Percentiles rank a stretch among this genome's conserved stretches.
phyloP scores from a whole-genome alignment of 2,329 filamentous ascomycete species.

The Fusarium verrucosum region DNA sequence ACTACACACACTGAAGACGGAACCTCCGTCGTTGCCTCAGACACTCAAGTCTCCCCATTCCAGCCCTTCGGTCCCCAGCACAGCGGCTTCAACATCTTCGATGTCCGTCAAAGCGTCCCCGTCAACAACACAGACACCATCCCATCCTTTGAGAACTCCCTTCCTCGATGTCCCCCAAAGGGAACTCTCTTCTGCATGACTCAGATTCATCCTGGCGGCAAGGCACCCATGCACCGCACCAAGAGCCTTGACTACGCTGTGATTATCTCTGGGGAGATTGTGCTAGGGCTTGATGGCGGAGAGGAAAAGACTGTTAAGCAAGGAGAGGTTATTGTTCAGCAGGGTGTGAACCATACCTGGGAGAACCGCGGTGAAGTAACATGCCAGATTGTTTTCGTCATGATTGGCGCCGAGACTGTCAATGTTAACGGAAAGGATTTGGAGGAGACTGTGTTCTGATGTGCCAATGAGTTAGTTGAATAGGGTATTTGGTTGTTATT shows the following conservation, averaged over 20 bases:
- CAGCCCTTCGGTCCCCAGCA: slow-evolving; percentile 15
- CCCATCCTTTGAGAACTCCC: slow-evolving; percentile 26
- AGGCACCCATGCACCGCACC: slow-evolving; percentile 55
- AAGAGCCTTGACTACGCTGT: slow-evolving; percentile 53
- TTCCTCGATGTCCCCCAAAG: slow-evolving; percentile 49
- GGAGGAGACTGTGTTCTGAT: slow-evolving; percentile 46
- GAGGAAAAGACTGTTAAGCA: slow-evolving; percentile 50
- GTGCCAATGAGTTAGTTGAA: neutral
- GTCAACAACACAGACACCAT: slow-evolving; percentile 28
- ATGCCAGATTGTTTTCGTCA: slow-evolving; percentile 53
- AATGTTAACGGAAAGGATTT: slow-evolving; percentile 49
- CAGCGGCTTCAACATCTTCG: slow-evolving; percentile 20
- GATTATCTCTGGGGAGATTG: slow-evolving; percentile 53
- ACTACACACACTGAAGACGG: slow-evolving; percentile 7
- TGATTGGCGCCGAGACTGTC: slow-evolving; percentile 54
- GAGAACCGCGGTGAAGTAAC: slow-evolving; percentile 50
- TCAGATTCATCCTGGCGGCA: slow-evolving; percentile 45
- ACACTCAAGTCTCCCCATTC: slow-evolving; percentile 9
- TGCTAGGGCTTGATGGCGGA: slow-evolving; percentile 53
- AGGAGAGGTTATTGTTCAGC: slow-evolving; percentile 54
- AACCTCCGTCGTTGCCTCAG: slow-evolving; percentile 13
- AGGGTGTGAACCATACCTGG: slow-evolving; percentile 58
- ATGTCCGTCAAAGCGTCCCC: slow-evolving; percentile 26
- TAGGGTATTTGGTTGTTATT: neutral
- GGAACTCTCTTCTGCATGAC: slow-evolving; percentile 51